These are phyloP conservation scores for Amylocystis lapponica DNA, from an alignment of 768 basidiomycete genomes.

Conservation along the genomic window DNA sequence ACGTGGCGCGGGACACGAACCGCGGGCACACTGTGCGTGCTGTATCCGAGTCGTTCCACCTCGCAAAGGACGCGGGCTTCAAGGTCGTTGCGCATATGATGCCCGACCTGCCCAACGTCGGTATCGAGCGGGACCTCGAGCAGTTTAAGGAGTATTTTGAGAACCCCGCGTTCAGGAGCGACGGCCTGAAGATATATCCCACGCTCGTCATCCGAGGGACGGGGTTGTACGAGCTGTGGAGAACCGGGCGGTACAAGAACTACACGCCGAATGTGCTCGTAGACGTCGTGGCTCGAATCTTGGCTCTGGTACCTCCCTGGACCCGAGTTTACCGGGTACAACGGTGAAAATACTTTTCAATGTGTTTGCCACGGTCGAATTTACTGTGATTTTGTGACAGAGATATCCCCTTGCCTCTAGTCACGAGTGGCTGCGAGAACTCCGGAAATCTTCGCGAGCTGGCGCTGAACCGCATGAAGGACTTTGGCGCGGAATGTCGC, in stretches of 20 bases:
- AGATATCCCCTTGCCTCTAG: constrained; percentile 95
- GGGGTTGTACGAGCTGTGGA: constrained; percentile 92
- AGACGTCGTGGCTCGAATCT: constrained; percentile 92
- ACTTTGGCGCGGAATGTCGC: constrained; percentile 95
- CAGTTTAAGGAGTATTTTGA: constrained; percentile 99
- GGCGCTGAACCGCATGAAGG: constrained; percentile 96
- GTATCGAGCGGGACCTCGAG: constrained; percentile 93
- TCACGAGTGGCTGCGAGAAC: constrained; percentile 96
- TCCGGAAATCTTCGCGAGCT: constrained; percentile 95
- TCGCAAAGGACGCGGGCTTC: constrained; percentile 98
- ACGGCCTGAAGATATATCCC: constrained; percentile 97
- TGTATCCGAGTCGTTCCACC: constrained; percentile 94
- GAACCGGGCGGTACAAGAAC: constrained; percentile 97
- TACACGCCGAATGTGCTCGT: constrained; percentile 99
- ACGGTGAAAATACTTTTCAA: constrained; percentile 39
- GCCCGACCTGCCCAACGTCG: constrained; percentile 98
- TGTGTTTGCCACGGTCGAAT: neutral
- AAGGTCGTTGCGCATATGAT: constrained; percentile 99
- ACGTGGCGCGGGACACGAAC: constrained; percentile 97
- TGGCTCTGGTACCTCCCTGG: constrained; percentile 98
- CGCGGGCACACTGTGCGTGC: constrained; percentile 98
- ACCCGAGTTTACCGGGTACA: constrained; percentile 98
- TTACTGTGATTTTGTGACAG: constrained; percentile 31
- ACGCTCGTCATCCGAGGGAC: constrained; percentile 97
- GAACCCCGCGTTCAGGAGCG: constrained; percentile 94